These are phyloP conservation scores for Penicillium egyptiacum DNA, from an alignment of 495 filamentous ascomycete species.

Conservation along the genomic window DNA sequence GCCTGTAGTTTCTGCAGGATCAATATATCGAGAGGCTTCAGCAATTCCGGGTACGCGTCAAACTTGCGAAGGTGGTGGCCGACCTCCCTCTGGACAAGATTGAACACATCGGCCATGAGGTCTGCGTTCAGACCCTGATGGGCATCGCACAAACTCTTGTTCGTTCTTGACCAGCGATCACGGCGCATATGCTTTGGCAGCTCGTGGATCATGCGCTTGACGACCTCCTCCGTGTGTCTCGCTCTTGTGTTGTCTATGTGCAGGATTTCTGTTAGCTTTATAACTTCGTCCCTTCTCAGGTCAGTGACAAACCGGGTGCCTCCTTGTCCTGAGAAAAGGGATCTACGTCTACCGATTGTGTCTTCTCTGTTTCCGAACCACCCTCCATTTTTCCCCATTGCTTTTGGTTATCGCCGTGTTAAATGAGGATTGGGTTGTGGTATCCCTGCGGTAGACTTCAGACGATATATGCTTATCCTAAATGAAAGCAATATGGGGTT, in stretches of 20 bases:
- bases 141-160: conserved; percentile 13
- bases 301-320: conserved; percentile 24
- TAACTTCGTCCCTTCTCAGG: conserved; percentile 24
- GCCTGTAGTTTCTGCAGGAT: conserved; percentile 22
- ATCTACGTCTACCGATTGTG: background rate
- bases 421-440: background rate
- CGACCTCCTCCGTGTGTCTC: background rate
- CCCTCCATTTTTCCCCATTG: conserved; percentile 5
- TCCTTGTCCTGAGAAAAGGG: conserved; percentile 1
- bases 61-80: conserved; percentile 25
- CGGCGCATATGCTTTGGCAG: conserved; percentile 22
- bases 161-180: conserved; percentile 1
- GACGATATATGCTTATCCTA: background rate
- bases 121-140: conserved; percentile 26
- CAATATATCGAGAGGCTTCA: conserved; percentile 10
- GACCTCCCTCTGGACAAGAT: conserved; percentile 29
- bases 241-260: conserved; percentile 19
- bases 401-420: background rate
- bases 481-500: background rate
- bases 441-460: background rate
- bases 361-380: background rate
- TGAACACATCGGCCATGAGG: conserved; percentile 22
- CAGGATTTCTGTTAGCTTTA: conserved; percentile 27
- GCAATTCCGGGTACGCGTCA: conserved; percentile 20
- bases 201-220: conserved; percentile 14